Evolutionary conservation across 352 stramenopile genomes (phyloP).

Genomic region (Pythium pyrilobum): DNA sequence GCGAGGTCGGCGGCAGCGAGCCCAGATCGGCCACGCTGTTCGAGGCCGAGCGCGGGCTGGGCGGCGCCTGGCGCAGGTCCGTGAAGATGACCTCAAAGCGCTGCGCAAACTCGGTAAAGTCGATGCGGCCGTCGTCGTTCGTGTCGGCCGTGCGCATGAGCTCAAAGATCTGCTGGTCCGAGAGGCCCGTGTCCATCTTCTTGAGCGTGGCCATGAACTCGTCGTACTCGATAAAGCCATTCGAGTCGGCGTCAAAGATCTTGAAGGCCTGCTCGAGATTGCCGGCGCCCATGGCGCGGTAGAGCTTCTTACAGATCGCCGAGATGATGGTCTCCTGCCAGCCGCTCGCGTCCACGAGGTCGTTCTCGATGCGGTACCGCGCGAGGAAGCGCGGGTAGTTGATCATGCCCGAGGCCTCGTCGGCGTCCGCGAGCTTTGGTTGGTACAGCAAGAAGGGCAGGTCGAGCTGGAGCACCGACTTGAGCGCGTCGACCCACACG

Average conservation of each 20-base stretch:
- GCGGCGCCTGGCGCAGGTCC: slow-evolving; percentile 36
- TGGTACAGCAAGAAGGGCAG: slow-evolving; percentile 90
- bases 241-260: slow-evolving; percentile 88
- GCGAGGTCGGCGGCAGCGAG: slow-evolving; percentile 9
- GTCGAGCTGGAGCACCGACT: slow-evolving; percentile 89
- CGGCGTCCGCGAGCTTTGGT: slow-evolving; percentile 78
- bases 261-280: slow-evolving; percentile 88
- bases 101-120: slow-evolving; percentile 88
- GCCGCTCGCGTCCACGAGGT: slow-evolving; percentile 70
- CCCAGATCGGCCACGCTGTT: slow-evolving; percentile 6
- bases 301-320: slow-evolving; percentile 91
- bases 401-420: slow-evolving; percentile 74
- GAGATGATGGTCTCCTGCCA: slow-evolving; percentile 92
- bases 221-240: slow-evolving; percentile 91
- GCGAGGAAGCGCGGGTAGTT: slow-evolving; percentile 94
- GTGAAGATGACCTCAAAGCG: slow-evolving; percentile 92
- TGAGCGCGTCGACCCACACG: slow-evolving; percentile 88
- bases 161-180: slow-evolving; percentile 90
- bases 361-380: slow-evolving; percentile 91
- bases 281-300: slow-evolving; percentile 87
- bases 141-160: slow-evolving; percentile 91
- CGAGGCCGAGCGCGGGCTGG: slow-evolving; percentile 17
- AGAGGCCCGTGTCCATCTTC: slow-evolving; percentile 89
- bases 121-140: slow-evolving; percentile 89
- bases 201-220: slow-evolving; percentile 91